Base-by-base conservation (phyloP, 345 rosid species). In the Acer yangbiense region DNA sequence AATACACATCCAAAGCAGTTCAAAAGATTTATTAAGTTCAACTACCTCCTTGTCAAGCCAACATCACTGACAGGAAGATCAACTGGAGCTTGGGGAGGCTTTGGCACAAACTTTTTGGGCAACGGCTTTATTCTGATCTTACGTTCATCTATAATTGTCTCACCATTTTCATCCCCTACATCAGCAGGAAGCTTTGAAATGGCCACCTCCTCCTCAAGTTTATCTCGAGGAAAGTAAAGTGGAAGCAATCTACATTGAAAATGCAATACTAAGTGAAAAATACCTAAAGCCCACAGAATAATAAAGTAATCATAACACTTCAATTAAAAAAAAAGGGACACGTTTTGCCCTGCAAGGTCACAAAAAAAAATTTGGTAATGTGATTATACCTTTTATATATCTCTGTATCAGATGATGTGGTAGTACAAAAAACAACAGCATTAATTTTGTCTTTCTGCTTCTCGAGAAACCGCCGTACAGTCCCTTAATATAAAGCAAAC, bases 151-250 rank as follows among this genome's bases (percentile, higher is more conserved):
- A 92, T 90, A 76, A 87, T 86, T 11, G 99, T 91, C 86, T 93
- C 99, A 46, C 99, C 99, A 86, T 96, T 96, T 78, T 96, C 99
- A 88, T 96, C 99, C 81, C 99, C 97, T 76, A 91, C 92, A 83
- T 96, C 99, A 78, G 95, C 90, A 58, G 99, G 99, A 80, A 96
- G 99, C 85, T 96, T 96, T 72, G 90, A 88, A 60, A 88, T 88
- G 76, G 98, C 95, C 71, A 89, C 83, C 79, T 89, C 94, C 88
- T 94, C 98, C 82, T 96, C 99, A 70, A 88, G 93, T 77, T 94
- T 90, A 74, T 92, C 98, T 77, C 99, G 97, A 71, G 99, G 98
- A 82, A 96, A 94, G 86, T 96, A 96, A 81, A 96, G 91, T 0
- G 99, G 98, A 68, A 96, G 97, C 85, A 96, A 85, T 86, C 99